Evolutionary conservation across 495 filamentous ascomycete genomes (phyloP).

Genomic region (Hypoxylon cercidicola): DNA sequence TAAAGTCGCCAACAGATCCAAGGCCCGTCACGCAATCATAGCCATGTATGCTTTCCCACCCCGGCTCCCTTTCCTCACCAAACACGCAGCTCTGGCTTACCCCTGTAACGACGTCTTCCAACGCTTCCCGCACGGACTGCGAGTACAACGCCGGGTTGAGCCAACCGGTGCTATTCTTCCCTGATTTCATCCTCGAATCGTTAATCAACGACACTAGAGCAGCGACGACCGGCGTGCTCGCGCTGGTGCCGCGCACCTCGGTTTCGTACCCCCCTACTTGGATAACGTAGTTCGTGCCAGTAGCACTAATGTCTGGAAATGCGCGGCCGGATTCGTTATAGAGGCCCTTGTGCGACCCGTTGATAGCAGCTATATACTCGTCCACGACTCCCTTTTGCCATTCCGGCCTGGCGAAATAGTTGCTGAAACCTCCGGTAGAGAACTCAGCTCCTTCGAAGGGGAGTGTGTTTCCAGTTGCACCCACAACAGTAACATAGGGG

Average conservation of each 20-base stretch:
- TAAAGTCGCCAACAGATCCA: slow-evolving; percentile 51
- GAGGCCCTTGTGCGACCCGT: slow-evolving; percentile 53
- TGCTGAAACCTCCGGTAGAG: slow-evolving; percentile 77
- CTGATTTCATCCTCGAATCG: slow-evolving; percentile 51
- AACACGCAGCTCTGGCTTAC: slow-evolving; percentile 50
- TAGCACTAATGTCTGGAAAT: slow-evolving; percentile 73
- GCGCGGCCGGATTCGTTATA: slow-evolving; percentile 72
- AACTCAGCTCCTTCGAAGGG: slow-evolving; percentile 67
- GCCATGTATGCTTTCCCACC: slow-evolving; percentile 50
- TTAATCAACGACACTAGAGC: slow-evolving; percentile 53
- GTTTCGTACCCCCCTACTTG: slow-evolving; percentile 42
- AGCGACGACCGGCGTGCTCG: slow-evolving; percentile 54
- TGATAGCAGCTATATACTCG: slow-evolving; percentile 64
- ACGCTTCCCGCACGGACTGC: slow-evolving; percentile 32
- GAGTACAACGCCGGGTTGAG: slow-evolving; percentile 52
- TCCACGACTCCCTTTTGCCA: slow-evolving; percentile 71
- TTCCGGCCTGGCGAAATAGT: slow-evolving; percentile 69
- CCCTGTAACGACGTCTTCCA: slow-evolving; percentile 50
- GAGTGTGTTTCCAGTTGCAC: slow-evolving; percentile 70
- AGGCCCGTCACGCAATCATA: slow-evolving; percentile 55
- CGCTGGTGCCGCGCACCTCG: slow-evolving; percentile 55
- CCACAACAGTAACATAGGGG: slow-evolving; percentile 82
- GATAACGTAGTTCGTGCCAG: slow-evolving; percentile 53
- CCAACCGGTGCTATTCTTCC: slow-evolving; percentile 54
- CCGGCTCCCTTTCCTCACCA: slow-evolving; percentile 34